A percentile compares a stretch with the other conserved stretches of the same genome.
phyloP scores from a whole-genome alignment of 1,284 basidiomycete species.

The Rhodotorula mucilaginosa region DNA sequence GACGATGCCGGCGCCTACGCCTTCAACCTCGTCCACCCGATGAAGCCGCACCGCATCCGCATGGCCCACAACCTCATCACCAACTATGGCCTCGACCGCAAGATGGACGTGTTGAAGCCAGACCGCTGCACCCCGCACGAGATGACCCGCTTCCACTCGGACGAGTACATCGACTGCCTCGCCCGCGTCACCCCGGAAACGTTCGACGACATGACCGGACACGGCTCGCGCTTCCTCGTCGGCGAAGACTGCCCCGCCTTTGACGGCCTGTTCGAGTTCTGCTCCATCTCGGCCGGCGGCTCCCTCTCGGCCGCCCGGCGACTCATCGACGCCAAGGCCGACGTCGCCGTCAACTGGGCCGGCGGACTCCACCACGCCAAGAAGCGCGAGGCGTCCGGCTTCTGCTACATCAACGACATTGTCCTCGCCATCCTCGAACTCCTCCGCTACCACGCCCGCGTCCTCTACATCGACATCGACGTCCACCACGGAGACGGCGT shows the following conservation, averaged over 20 bases:
- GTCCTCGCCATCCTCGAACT: conserved; percentile 96
- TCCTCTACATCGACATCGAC: conserved; percentile 97
- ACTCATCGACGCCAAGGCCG: conserved; percentile 75
- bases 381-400: conserved; percentile 91
- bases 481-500: conserved; percentile 98
- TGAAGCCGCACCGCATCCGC: conserved; percentile 65
- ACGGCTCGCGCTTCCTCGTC: conserved; percentile 76
- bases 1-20: conserved; percentile 9
- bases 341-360: conserved; percentile 97
- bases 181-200: conserved; percentile 85
- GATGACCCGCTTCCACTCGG: conserved; percentile 91
- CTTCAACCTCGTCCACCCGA: conserved; percentile 30
- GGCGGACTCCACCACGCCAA: conserved; percentile 98
- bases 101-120: conserved; percentile 89
- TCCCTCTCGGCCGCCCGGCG: conserved; percentile 81
- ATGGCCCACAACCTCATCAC: conserved; percentile 89
- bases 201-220: conserved; percentile 74
- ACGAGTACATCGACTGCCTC: conserved; percentile 90
- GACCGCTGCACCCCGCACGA: conserved; percentile 73
- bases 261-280: conserved; percentile 95
- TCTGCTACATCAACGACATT: conserved; percentile 95
- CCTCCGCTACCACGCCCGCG: conserved; percentile 72
- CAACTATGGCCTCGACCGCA: conserved; percentile 82
- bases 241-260: conserved; percentile 97
- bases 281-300: conserved; percentile 92